Evolutionary conservation across 257 asterid species (phyloP), one percentile per base, ranked within the genome.

Genomic region (Plantago ovata): DNA sequence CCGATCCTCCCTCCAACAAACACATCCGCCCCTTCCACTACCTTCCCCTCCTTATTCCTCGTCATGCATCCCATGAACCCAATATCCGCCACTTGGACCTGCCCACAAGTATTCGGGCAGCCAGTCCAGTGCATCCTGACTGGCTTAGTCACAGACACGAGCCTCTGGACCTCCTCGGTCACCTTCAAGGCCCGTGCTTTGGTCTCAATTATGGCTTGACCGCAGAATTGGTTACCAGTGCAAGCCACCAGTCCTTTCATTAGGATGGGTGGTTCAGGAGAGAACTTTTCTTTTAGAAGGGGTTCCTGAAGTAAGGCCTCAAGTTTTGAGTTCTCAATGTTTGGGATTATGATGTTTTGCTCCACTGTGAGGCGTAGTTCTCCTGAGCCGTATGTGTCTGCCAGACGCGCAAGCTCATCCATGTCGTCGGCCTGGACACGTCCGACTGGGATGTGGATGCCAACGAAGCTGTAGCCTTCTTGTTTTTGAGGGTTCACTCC

Each of bases 1-100:
- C 98, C 98, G 19, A 88, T 88, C 65, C 84, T 75, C 59, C 98
- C 98, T 7, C 98, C 98, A 39, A 92, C 56, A 56, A 68, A 92
- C 9, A 92, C 95, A 18, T 92, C 96, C 0, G 78, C 98, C 20
- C 96, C 98, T 60, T 92, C 98, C 2, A 92, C 98, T 1, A 73
- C 19, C 43, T 88, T 88, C 62, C 92, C 94, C 0, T 62, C 65
- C 59, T 68, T 72, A 43, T 79, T 71, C 63, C 95, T 72, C 1
- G 98, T 71, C 95, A 83, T 64, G 76, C 98, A 92, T 53, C 98
- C 96, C 98, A 92, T 92, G 80, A 92, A 92, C 71, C 98, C 98
- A 14, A 92, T 85, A 62, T 92, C 98, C 0, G 96, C 96, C 49
- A 92, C 96, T 61, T 92, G 98, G 23, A 92, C 98, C 32, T 88